phyloP scores from a whole-genome alignment of 2,329 filamentous ascomycete genomes.

The Proliferodiscus dingleyae region DNA sequence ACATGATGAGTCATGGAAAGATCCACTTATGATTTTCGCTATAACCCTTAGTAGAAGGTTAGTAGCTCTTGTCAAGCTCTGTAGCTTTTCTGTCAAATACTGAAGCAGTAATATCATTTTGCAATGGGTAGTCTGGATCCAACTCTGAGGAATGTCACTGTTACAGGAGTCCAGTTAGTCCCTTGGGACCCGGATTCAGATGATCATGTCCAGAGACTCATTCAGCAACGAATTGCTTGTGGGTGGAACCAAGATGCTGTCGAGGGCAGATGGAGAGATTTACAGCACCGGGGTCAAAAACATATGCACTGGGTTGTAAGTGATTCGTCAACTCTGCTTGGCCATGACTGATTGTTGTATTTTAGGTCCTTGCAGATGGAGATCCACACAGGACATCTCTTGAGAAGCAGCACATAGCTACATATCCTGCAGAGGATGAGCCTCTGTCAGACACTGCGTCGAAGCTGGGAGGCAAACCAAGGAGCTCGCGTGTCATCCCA shows the following conservation, averaged over 20 bases:
- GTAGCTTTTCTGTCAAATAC: too few relatives aligned
- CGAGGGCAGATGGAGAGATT: background rate
- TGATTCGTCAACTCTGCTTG: background rate
- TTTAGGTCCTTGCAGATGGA: conserved; percentile 1
- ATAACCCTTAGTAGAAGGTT: too few relatives aligned
- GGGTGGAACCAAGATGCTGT: conserved; percentile 35
- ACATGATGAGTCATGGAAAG: too few relatives aligned
- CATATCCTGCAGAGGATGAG: conserved; percentile 16
- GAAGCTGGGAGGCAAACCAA: conserved; percentile 9
- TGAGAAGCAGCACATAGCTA: conserved; percentile 9
- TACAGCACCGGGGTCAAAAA: conserved; percentile 6
- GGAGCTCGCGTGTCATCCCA: conserved; percentile 1
- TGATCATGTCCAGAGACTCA: conserved; percentile 38
- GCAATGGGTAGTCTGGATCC: too few relatives aligned
- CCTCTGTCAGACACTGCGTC: conserved; percentile 18
- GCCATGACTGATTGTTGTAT: background rate
- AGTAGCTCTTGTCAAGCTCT: too few relatives aligned
- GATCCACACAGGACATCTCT: background rate
- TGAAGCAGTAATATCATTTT: too few relatives aligned
- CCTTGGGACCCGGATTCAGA: conserved; percentile 40
- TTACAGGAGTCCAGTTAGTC: conserved; percentile 33
- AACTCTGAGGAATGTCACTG: too few relatives aligned
- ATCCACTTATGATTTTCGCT: too few relatives aligned
- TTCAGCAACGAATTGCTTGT: conserved; percentile 41
- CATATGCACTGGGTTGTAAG: conserved; percentile 8